Evolutionary conservation across 2,329 filamentous ascomycete species (phyloP).

Genomic region (Macrophomina tecta): DNA sequence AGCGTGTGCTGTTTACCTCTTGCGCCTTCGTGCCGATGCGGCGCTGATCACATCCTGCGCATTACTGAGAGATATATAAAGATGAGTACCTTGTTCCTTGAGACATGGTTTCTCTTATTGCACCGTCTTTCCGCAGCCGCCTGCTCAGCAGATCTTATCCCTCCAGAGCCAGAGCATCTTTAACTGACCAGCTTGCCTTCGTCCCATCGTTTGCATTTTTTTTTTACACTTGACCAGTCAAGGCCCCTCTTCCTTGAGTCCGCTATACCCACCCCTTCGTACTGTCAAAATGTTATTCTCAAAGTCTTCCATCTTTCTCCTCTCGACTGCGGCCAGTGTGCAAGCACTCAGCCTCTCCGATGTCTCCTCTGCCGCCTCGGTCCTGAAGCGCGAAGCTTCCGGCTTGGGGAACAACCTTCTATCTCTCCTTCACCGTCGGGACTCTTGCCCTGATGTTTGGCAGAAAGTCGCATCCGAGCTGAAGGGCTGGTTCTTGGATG

Average conservation of each 20-base stretch:
- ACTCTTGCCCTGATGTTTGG: conserved; percentile 37
- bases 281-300: conserved; percentile 19
- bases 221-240: not conserved
- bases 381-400: conserved; percentile 22
- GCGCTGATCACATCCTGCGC: conserved; percentile 19
- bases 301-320: conserved; percentile 9
- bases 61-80: conserved; percentile 21
- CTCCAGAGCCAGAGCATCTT: not conserved
- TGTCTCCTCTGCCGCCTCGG: conserved; percentile 18
- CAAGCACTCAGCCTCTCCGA: conserved; percentile 23
- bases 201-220: not conserved
- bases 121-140: conserved; percentile 1
- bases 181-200: not conserved
- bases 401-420: conserved; percentile 5
- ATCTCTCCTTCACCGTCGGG: conserved; percentile 19
- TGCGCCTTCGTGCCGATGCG: not conserved
- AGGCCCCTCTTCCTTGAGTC: not conserved
- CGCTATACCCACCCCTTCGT: not conserved
- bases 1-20: not conserved
- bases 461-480: conserved; percentile 34
- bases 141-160: conserved; percentile 2
- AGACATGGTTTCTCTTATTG: not conserved
- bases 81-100: not conserved
- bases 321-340: conserved; percentile 6
- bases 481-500: conserved; percentile 30